Conservation (phyloP, 495 filamentous ascomycete species). For the Tetracladium setigerum region DNA sequence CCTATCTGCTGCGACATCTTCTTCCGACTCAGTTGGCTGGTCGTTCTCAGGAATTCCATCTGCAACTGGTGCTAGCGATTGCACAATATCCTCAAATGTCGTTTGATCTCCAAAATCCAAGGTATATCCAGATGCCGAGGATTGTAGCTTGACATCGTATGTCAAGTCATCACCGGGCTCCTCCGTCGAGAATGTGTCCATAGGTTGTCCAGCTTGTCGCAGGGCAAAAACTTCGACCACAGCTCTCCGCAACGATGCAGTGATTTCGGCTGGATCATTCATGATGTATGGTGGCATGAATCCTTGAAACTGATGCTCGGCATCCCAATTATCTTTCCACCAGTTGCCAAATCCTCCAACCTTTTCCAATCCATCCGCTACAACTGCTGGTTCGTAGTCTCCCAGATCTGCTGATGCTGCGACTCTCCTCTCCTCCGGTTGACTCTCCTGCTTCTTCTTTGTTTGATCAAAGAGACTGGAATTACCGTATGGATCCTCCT, state of each 20-base stretch:
- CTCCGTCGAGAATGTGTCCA: not conserved
- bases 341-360: slow-evolving; percentile 47
- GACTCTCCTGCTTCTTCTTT: slow-evolving; percentile 15
- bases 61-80: slow-evolving; percentile 6
- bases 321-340: slow-evolving; percentile 39
- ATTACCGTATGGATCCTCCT: slow-evolving; percentile 44
- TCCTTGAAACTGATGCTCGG: slow-evolving; percentile 28
- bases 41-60: slow-evolving; percentile 4
- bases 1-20: slow-evolving; percentile 17
- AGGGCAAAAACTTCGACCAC: slow-evolving; percentile 52
- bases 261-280: slow-evolving; percentile 31
- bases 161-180: slow-evolving; percentile 13
- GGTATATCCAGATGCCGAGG: slow-evolving; percentile 1
- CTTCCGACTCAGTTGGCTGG: slow-evolving; percentile 16
- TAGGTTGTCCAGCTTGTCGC: slow-evolving; percentile 27
- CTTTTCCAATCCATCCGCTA: slow-evolving; percentile 46
- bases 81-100: slow-evolving; percentile 10
- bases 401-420: not conserved
- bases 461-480: slow-evolving; percentile 27
- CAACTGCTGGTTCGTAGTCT: slow-evolving; percentile 49
- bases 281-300: slow-evolving; percentile 33
- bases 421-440: slow-evolving; percentile 13
- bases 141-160: slow-evolving; percentile 11
- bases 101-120: slow-evolving; percentile 8
- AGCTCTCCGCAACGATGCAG: slow-evolving; percentile 46